Percentiles rank a stretch among this genome's conserved stretches.
These are phyloP conservation scores for Venturia effusa DNA, from an alignment of 2,329 filamentous ascomycete species.

Conservation along the genomic window DNA sequence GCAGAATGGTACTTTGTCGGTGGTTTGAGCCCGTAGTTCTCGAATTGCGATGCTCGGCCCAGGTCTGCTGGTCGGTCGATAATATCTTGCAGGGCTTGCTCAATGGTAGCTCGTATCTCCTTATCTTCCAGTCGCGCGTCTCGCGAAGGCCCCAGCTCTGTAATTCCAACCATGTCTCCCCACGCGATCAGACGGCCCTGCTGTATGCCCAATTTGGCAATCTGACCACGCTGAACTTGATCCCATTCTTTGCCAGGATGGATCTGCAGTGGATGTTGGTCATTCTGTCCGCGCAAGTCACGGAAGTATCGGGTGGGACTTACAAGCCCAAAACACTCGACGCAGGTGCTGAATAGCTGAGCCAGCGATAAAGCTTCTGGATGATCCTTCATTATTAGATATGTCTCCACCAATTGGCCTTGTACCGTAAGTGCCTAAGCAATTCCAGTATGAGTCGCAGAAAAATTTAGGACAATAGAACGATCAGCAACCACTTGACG, in stretches of 20 bases:
- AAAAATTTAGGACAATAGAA: background rate
- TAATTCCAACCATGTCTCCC: constrained; percentile 36
- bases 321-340: constrained; percentile 25
- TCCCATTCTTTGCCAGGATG: constrained; percentile 32
- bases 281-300: background rate
- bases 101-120: constrained; percentile 26
- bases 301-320: background rate
- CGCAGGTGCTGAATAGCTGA: constrained; percentile 35
- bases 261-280: constrained; percentile 15
- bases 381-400: constrained; percentile 9
- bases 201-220: constrained; percentile 34
- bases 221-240: constrained; percentile 31
- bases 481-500: background rate
- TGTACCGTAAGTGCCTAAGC: background rate
- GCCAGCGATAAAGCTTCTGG: constrained; percentile 21
- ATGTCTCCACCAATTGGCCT: background rate
- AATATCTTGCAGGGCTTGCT: constrained; percentile 33
- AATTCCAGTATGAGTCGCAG: background rate
- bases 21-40: constrained; percentile 33
- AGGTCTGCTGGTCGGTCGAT: constrained; percentile 30
- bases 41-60: constrained; percentile 33
- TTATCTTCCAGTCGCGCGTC: constrained; percentile 32
- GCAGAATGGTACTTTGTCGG: constrained; percentile 28
- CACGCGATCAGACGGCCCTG: constrained; percentile 38
- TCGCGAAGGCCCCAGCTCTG: constrained; percentile 33